Base-by-base conservation (phyloP, 2,329 filamentous ascomycete species). In the Colletotrichum viniferum region DNA sequence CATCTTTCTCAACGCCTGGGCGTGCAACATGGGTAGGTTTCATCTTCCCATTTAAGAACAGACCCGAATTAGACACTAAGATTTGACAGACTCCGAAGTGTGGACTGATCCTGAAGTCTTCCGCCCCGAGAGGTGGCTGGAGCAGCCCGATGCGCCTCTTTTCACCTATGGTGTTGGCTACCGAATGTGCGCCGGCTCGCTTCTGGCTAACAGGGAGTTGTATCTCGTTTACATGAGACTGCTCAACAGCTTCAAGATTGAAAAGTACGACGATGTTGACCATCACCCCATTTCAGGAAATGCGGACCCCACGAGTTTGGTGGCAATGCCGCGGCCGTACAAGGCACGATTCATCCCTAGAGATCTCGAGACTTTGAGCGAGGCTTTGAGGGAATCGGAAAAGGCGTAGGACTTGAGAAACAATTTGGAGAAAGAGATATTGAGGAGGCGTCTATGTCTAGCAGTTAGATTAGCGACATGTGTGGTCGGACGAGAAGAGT, bases 91-190 rank as follows among this genome's bases (percentile, higher is more conserved):
- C 79, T 83, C 87, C 1, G 85, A 87, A 13, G 86, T 92, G n/a
- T 92, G 90, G 90, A 81, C 79, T 16, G 91, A 93, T 77, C 89
- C 91, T 2, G 86, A 90, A 38, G 86, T 84, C 7, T 81, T 80
- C 65, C 78, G 77, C 14, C 79, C 79, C 7, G 90, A 93, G 79
- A 87, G 92, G 30, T 94, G 91, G 91, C 82, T 92, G 13, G 90
- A 92, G 80, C 87, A 91, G 63, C 90, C 91, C 0, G 91, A 93
- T 32, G 90, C 90, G 5, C 91, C 91, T 1, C 82, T 93, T 14
- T 93, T 93, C 81, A 92, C 91, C 0, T 93, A 93, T 73, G 92
- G 92, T 0, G 85, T 93, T 12, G 92, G 92, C 2, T 93, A 93
- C 77, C 88, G 92, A 52, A 94, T 94, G 92, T 94, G 92, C 76